Conservation (phyloP, 208 protist genomes). For the Acanthamoeba royreba region DNA sequence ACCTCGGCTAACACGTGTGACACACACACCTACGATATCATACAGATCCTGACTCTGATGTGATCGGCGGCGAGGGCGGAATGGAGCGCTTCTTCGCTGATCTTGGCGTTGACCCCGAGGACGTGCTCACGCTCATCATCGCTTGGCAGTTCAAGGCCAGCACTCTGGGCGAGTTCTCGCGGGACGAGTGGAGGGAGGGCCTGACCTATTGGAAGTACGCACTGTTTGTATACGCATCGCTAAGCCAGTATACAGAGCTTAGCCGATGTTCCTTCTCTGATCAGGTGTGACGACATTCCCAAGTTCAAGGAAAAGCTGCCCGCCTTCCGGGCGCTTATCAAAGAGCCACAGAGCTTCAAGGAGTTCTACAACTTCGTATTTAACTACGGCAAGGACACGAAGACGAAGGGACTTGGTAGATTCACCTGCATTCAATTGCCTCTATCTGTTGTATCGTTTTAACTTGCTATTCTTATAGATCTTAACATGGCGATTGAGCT, state of each 20-base stretch:
- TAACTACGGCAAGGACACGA: conserved; percentile 15
- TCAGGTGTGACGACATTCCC: background rate
- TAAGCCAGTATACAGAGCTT: background rate
- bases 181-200: conserved; percentile 42
- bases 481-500: conserved; percentile 38
- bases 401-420: conserved; percentile 7
- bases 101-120: conserved; percentile 37
- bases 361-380: conserved; percentile 50
- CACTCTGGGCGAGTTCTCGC: conserved; percentile 45
- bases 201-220: conserved; percentile 10
- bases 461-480: background rate
- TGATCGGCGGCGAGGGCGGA: background rate
- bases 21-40: background rate
- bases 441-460: background rate
- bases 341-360: conserved; percentile 9
- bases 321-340: background rate
- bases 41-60: background rate
- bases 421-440: background rate
- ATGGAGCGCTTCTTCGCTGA: conserved; percentile 44
- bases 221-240: background rate
- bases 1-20: background rate
- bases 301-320: conserved; percentile 41
- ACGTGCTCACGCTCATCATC: conserved; percentile 52
- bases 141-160: conserved; percentile 24
- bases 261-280: background rate